phyloP scores from a whole-genome alignment of 495 filamentous ascomycete species.

The Hypomontagnella monticulosa region DNA sequence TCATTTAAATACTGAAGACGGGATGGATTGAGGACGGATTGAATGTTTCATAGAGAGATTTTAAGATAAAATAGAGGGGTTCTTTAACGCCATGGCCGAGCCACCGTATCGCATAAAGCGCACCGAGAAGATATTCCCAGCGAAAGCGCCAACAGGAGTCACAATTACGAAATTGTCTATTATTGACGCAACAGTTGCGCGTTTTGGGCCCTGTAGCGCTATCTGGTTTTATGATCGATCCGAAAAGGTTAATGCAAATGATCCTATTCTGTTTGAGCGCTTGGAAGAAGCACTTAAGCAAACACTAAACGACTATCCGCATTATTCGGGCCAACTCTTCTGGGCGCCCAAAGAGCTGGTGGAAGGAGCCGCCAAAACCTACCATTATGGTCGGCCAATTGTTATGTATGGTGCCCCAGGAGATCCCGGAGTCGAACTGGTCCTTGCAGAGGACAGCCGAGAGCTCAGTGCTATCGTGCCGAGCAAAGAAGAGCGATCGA shows the following conservation, averaged over 20 bases:
- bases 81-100: conserved; percentile 5
- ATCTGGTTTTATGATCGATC: conserved; percentile 52
- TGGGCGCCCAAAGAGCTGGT: conserved; percentile 39
- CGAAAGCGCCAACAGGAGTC: conserved; percentile 3
- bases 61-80: too few relatives aligned
- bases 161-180: conserved; percentile 49
- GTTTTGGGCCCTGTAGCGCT: conserved; percentile 48
- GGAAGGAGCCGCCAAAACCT: conserved; percentile 30
- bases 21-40: too few relatives aligned
- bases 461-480: conserved; percentile 44
- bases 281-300: conserved; percentile 47
- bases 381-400: conserved; percentile 35
- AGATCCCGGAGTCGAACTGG: conserved; percentile 44
- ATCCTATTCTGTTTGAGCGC: conserved; percentile 36
- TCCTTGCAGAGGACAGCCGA: conserved; percentile 24
- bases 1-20: too few relatives aligned
- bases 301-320: conserved; percentile 51
- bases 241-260: conserved; percentile 23
- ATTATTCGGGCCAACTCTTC: conserved; percentile 49
- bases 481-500: conserved; percentile 41
- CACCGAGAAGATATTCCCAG: conserved; percentile 41
- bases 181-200: conserved; percentile 46
- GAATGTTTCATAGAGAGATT: too few relatives aligned
- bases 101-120: conserved; percentile 13
- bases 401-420: conserved; percentile 31